Percentiles rank a stretch among this genome's conserved stretches.
phyloP scores from a whole-genome alignment of 2,329 filamentous ascomycete species.

The Fusarium tricinctum region DNA sequence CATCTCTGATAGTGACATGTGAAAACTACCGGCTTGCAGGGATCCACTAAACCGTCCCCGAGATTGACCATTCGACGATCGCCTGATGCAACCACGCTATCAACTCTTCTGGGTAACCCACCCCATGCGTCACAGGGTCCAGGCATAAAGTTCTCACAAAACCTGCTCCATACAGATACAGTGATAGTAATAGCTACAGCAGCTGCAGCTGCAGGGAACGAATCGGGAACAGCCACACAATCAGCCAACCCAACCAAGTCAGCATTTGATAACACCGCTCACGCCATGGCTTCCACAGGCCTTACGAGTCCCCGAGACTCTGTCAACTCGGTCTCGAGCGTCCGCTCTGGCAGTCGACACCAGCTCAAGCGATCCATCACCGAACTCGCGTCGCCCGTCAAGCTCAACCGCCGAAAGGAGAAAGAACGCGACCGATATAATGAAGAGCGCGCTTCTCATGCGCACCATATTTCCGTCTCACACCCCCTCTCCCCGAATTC shows the following conservation, averaged over 20 bases:
- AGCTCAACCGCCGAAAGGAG: conserved; percentile 55
- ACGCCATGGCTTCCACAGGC: conserved; percentile 45
- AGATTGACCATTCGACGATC: conserved; percentile 33
- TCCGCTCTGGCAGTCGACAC: conserved; percentile 58
- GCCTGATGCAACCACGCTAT: conserved; percentile 42
- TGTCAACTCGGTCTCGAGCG: conserved; percentile 43
- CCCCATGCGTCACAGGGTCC: conserved; percentile 38
- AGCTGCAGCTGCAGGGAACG: conserved; percentile 18
- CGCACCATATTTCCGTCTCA: conserved; percentile 36
- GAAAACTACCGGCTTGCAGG: conserved; percentile 36
- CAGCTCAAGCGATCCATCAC: conserved; percentile 70
- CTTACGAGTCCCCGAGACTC: conserved; percentile 47
- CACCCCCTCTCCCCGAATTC: conserved; percentile 47
- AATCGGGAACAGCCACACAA: conserved; percentile 34
- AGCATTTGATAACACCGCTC: conserved; percentile 17
- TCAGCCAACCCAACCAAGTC: not conserved
- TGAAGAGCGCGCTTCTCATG: conserved; percentile 49
- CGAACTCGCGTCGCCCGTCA: conserved; percentile 65
- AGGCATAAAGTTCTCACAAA: conserved; percentile 20
- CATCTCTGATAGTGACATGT: conserved; percentile 34
- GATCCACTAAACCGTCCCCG: conserved; percentile 37
- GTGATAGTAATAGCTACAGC: not conserved
- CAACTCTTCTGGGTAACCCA: conserved; percentile 35
- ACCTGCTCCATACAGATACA: not conserved
- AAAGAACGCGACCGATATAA: conserved; percentile 49